These are phyloP conservation scores for Toxoplasma gondii DNA, from an alignment of 169 alveolate genomes.

Conservation along the genomic window DNA sequence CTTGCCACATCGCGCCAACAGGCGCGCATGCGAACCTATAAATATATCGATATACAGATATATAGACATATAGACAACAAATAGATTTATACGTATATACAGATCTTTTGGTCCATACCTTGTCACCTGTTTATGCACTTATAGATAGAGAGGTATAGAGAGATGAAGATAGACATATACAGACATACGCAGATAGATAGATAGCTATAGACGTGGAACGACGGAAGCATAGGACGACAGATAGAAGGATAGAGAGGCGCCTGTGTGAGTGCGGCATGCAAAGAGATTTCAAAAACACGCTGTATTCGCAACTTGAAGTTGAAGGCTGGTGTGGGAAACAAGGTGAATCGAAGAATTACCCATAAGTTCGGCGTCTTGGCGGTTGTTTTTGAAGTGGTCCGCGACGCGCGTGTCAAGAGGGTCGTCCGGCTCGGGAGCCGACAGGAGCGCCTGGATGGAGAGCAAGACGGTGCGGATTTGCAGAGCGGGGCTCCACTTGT, in stretches of 20 bases:
- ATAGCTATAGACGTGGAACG: too few species aligned
- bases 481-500: conserved; percentile 99
- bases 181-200: too few species aligned
- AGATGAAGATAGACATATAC: too few species aligned
- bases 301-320: too few species aligned
- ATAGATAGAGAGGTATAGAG: too few species aligned
- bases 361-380: conserved; percentile 88
- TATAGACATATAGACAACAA: background rate
- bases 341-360: conserved; percentile 10
- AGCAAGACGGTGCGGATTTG: conserved; percentile 97
- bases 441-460: conserved; percentile 96
- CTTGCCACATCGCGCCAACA: too few species aligned
- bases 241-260: too few species aligned
- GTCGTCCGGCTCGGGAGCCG: conserved; percentile 99
- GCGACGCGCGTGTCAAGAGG: conserved; percentile 97
- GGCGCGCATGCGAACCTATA: background rate
- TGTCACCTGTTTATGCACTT: background rate
- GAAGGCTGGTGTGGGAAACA: background rate
- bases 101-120: too few species aligned
- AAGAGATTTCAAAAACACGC: too few species aligned
- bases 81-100: too few species aligned
- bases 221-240: too few species aligned
- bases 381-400: conserved; percentile 94
- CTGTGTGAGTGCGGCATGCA: too few species aligned
- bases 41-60: background rate